phyloP scores from a whole-genome alignment of 1,139 yeast species.

The Pichia sp. region DNA sequence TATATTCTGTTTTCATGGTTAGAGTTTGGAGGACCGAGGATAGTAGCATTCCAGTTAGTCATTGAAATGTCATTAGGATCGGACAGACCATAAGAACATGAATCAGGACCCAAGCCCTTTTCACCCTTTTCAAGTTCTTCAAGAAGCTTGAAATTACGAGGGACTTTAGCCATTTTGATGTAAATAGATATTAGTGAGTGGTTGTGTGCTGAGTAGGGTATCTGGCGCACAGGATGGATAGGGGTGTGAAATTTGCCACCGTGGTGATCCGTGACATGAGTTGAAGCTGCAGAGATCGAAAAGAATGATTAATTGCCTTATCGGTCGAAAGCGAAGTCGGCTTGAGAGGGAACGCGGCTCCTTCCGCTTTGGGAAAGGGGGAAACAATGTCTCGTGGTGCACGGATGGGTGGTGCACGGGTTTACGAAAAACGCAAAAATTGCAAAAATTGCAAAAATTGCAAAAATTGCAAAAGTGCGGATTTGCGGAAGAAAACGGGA shows the following conservation, averaged over 20 bases:
- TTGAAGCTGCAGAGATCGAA: not conserved
- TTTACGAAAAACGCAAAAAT: too few species aligned
- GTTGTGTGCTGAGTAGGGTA: too few species aligned
- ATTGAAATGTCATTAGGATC: constrained; percentile 85
- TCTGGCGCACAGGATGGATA: too few species aligned
- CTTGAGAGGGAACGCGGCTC: too few species aligned
- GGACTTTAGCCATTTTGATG: constrained; percentile 39
- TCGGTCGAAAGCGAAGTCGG: too few species aligned
- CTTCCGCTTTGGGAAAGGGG: too few species aligned
- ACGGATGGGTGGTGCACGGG: too few species aligned
- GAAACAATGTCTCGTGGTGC: too few species aligned
- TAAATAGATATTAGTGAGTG: not conserved
- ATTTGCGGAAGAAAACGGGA: too few species aligned
- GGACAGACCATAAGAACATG: constrained; percentile 87
- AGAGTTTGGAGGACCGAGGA: constrained; percentile 94
- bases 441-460: too few species aligned
- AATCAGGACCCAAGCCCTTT: constrained; percentile 94
- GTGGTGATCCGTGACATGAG: not conserved
- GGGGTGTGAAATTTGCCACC: not conserved
- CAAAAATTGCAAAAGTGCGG: too few species aligned
- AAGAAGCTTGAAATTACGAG: constrained; percentile 85
- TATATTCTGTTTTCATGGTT: constrained; percentile 91
- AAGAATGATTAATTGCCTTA: not conserved
- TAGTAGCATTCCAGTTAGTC: constrained; percentile 95
- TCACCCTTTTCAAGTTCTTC: constrained; percentile 98